Base-by-base conservation (phyloP, 2,329 filamentous ascomycete species). In the Diplodia sapinea region DNA sequence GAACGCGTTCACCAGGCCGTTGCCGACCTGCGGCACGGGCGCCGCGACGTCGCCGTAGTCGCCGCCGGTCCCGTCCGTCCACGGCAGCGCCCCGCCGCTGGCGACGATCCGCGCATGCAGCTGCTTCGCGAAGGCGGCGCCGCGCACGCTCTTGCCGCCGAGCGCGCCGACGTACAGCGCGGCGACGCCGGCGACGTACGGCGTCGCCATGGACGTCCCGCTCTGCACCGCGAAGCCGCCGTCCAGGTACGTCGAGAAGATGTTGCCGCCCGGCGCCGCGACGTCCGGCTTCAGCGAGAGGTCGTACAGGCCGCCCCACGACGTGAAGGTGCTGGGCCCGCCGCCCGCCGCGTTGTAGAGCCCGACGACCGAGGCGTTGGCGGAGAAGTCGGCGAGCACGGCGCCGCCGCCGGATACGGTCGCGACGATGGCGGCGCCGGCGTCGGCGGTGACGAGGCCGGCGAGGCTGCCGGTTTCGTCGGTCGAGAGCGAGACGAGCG, bases 291-390 rank as follows among this genome's bases (percentile, higher is more conserved):
- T 87, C 57, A 85, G 75, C 55, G 84, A 82, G 70, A 86, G 79
- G 72, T 89, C 86, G 74, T 82, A 88, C 2, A 83, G 87, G 2
- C 87, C 87, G 8, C 87, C 87, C 87, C 87, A 89, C 6, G 82
- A 84, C 51, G 84, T 86, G 74, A 79, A 88, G 5, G 75, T 76
- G 72, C 83, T 87, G 40, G 85, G 73, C 55, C 82, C 84, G 7
- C 87, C 87, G 1, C 83, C 85, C 0, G 82, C 65, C 12, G 63
- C 71, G 67, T 75, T 75, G 17, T 68, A 64, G 2, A 47, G 17
- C 9, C 40, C 40, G 17, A 65, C 66, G 17, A 65, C 31, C 12
- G 50, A 47, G 54, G 52, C 62, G 61, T 66, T 51, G 62, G 47
- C 67, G 55, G 66, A 66, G 36, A 59, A 59, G 43, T 59, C 38